These are phyloP conservation scores for Hypholoma sublateritium DNA, from an alignment of 768 basidiomycete species.

Conservation along the genomic window DNA sequence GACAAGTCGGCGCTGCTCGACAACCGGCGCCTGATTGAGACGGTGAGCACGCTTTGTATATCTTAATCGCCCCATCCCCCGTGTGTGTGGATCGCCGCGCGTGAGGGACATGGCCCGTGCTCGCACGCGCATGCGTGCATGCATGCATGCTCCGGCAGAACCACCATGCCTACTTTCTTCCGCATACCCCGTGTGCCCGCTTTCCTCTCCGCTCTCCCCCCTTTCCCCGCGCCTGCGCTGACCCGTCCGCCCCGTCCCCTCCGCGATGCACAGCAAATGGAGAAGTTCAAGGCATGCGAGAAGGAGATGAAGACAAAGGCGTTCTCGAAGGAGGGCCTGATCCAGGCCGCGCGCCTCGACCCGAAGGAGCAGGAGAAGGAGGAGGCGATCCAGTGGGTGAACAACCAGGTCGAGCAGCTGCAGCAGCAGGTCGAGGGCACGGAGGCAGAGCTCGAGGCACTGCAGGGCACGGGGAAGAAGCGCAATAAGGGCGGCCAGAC, in stretches of 20 bases:
- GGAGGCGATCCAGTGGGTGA: constrained; percentile 86
- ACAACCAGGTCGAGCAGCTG: constrained; percentile 86
- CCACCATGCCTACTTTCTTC: constrained; percentile 17
- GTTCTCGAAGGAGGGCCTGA: constrained; percentile 97
- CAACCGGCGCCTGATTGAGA: constrained; percentile 94
- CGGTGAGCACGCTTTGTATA: constrained; percentile 55
- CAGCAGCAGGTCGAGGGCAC: constrained; percentile 90
- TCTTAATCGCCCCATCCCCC: neutral
- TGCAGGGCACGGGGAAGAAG: constrained; percentile 84
- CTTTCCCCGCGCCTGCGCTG: constrained; percentile 25
- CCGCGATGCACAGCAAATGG: constrained; percentile 86
- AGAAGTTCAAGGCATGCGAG: constrained; percentile 99
- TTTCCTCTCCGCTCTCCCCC: constrained; percentile 20
- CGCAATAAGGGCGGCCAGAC: constrained; percentile 71
- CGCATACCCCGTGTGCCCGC: constrained; percentile 21
- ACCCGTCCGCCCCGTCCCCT: constrained; percentile 4
- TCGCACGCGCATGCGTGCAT: neutral
- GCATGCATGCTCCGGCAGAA: constrained; percentile 3
- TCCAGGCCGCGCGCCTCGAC: constrained; percentile 90
- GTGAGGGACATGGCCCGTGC: neutral
- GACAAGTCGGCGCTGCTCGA: constrained; percentile 93
- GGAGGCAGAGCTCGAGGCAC: constrained; percentile 90
- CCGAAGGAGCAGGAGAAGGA: constrained; percentile 97
- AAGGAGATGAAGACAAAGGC: constrained; percentile 99
- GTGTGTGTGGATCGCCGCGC: neutral